Evolutionary conservation across 768 basidiomycete genomes (phyloP).

Genomic region (Neoboletus brunneissimus): DNA sequence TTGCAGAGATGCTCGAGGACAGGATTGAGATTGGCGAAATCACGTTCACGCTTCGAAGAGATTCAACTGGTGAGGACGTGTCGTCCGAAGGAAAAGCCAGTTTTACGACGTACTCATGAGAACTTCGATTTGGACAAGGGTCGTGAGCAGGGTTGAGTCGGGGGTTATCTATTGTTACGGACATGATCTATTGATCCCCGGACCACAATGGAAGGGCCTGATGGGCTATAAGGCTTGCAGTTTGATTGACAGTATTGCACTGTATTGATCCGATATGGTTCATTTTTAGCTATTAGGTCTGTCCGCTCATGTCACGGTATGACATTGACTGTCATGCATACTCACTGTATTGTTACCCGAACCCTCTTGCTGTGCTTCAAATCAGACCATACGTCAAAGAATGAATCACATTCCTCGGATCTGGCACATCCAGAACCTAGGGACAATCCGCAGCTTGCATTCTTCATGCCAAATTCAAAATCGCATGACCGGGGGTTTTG

Average conservation of each 20-base stretch:
- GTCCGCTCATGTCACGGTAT: not conserved
- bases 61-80: not conserved
- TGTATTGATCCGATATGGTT: not conserved
- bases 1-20: conserved; percentile 15
- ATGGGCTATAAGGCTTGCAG: not conserved
- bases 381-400: not conserved
- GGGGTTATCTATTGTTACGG: not conserved
- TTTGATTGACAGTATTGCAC: not conserved
- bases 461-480: conserved; percentile 3
- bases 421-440: not conserved
- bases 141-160: not conserved
- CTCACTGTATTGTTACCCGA: conserved; percentile 4
- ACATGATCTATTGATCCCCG: not conserved
- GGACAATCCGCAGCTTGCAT: not conserved
- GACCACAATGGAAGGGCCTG: not conserved
- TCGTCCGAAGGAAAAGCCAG: not conserved
- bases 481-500: conserved; percentile 4
- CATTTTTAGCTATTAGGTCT: not conserved
- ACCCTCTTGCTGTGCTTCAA: not conserved
- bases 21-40: conserved; percentile 22
- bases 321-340: not conserved
- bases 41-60: conserved; percentile 16
- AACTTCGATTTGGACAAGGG: not conserved
- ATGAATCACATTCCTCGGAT: not conserved
- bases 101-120: not conserved